Evolutionary conservation across 2,329 filamentous ascomycete genomes (phyloP), one percentile per base, ranked within the genome.

Genomic region (Alternaria ethzedia): DNA sequence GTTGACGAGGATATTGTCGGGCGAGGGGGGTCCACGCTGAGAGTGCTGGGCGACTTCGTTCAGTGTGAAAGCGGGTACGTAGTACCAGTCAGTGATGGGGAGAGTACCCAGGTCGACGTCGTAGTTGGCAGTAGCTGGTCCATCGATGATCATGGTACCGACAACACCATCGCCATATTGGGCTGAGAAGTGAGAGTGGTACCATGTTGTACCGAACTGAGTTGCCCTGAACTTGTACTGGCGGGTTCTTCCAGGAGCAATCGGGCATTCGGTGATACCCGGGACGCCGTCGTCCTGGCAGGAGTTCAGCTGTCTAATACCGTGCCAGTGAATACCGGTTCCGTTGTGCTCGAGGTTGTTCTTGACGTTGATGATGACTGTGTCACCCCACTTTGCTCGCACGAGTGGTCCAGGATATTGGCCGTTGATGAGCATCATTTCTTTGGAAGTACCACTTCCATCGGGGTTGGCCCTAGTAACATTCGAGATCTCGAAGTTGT

Each of bases 81-180:
- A 86, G 73, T 89, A 89, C 89, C 89, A 92, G 70, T 92, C 90
- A 15, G 83, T 85, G 6, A 91, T 72, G 25, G 88, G 82, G 2
- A 91, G 69, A 11, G 83, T 78, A 4, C 90, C 89, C 0, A 90
- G 80, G 70, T 92, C 90, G 52, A 86, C 82, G 63, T 92, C 88
- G 23, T 83, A 84, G 59, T 82, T 81, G 17, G 75, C 76, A 15
- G 76, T 78, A 15, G 81, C 78, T 15, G 82, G 82, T 5, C 82
- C 82, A 56, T 83, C 79, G 46, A 79, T 77, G 47, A 78, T 77
- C 32, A 83, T 75, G 9, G 76, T 70, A 3, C 82, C 82, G 8
- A 81, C 65, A 5, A 83, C 75, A 45, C 82, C 82, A 20, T 82
- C 80, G 12, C 77, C 81, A 58, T 83, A 83, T 63, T 83, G 82